Conservation (phyloP, 108 stramenopile species). For the Nitzschia inconspicua region DNA sequence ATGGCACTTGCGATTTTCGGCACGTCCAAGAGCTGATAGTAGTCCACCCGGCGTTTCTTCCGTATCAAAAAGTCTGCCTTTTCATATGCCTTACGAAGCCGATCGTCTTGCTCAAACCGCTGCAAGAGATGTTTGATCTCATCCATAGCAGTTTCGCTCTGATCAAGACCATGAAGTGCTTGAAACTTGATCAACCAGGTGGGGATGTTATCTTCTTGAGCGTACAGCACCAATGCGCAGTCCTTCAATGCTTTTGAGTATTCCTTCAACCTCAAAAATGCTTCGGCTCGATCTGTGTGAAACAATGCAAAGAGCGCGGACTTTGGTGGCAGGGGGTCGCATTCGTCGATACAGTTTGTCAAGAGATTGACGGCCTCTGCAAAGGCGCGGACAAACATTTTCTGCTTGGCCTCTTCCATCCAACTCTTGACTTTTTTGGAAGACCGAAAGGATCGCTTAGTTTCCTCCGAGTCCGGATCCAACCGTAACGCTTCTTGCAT, state of each 20-base stretch:
- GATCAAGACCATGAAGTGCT: conserved; percentile 36
- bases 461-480: conserved; percentile 32
- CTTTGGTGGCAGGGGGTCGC: conserved; percentile 15
- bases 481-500: conserved; percentile 40
- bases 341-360: conserved; percentile 1
- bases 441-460: conserved; percentile 7
- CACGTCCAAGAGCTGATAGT: conserved; percentile 39
- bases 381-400: conserved; percentile 25
- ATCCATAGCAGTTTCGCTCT: conserved; percentile 27
- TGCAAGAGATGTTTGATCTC: conserved; percentile 31
- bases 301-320: conserved; percentile 26
- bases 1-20: conserved; percentile 32
- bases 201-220: conserved; percentile 31
- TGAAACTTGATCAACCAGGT: conserved; percentile 43
- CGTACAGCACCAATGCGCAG: conserved; percentile 27
- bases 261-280: conserved; percentile 36
- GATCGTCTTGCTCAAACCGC: conserved; percentile 34
- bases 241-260: conserved; percentile 31
- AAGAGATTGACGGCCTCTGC: conserved; percentile 20
- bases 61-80: conserved; percentile 46
- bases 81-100: conserved; percentile 43
- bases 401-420: conserved; percentile 4
- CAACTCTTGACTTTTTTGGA: conserved; percentile 8
- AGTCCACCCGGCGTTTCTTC: conserved; percentile 40
- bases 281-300: conserved; percentile 35